Conservation (phyloP, 768 basidiomycete species). For the Thelephora ganbajun region DNA sequence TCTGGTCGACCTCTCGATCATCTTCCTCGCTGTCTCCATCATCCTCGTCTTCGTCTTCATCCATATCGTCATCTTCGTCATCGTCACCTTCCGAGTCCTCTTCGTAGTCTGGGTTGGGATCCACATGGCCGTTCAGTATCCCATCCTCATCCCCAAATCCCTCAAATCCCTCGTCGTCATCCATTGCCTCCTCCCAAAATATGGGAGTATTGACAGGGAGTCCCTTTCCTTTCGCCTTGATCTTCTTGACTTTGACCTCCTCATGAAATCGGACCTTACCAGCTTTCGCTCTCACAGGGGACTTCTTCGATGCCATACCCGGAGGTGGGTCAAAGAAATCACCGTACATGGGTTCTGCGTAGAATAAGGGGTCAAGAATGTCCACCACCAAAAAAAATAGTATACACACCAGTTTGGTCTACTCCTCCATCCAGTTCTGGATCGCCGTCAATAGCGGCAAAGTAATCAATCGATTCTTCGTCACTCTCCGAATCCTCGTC, state of each 20-base stretch:
- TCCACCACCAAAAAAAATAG: background rate
- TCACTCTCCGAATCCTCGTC: constrained; percentile 41
- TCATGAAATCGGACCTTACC: constrained; percentile 67
- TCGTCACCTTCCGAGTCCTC: constrained; percentile 24
- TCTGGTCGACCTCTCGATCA: constrained; percentile 9
- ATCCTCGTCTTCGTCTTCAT: constrained; percentile 23
- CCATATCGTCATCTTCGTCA: constrained; percentile 8
- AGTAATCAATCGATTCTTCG: constrained; percentile 44
- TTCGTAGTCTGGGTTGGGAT: constrained; percentile 1
- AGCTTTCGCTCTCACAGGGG: constrained; percentile 9
- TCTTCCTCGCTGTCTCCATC: constrained; percentile 11
- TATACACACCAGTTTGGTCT: constrained; percentile 27
- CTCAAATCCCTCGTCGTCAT: constrained; percentile 20
- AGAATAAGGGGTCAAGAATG: constrained; percentile 2
- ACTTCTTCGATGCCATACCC: constrained; percentile 12
- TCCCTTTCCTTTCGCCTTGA: constrained; percentile 58
- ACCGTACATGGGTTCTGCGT: constrained; percentile 46
- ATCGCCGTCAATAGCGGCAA: constrained; percentile 38
- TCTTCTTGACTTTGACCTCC: constrained; percentile 68
- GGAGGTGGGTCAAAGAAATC: constrained; percentile 72
- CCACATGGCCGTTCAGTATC: constrained; percentile 10
- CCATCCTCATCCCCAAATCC: constrained; percentile 9
- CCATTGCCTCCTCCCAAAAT: constrained; percentile 22
- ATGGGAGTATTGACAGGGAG: constrained; percentile 33
- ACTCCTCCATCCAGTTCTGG: constrained; percentile 31